Conservation (phyloP, 2,329 filamentous ascomycete genomes). For the Fusarium sp. region DNA sequence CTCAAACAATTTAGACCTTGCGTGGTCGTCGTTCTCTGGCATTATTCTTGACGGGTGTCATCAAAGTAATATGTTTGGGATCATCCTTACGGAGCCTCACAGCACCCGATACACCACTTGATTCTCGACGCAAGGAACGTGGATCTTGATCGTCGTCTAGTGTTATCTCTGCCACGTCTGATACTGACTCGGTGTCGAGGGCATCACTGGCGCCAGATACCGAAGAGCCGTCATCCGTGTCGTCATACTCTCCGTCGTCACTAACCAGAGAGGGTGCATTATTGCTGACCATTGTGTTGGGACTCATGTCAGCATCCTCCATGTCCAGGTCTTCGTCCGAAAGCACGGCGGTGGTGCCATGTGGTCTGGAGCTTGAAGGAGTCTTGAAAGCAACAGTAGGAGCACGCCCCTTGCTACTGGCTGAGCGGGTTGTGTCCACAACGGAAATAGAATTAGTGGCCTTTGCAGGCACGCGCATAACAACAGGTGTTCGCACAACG, state of each 20-base stretch:
- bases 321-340: conserved; percentile 64
- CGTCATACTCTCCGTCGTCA: conserved; percentile 82
- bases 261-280: conserved; percentile 83
- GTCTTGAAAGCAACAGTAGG: conserved; percentile 56
- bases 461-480: conserved; percentile 69
- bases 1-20: conserved; percentile 40
- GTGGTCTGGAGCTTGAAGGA: conserved; percentile 45
- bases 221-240: conserved; percentile 73
- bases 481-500: conserved; percentile 52
- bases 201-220: conserved; percentile 68
- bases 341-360: conserved; percentile 38
- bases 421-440: conserved; percentile 57
- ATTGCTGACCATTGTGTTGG: conserved; percentile 76
- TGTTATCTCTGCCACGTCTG: conserved; percentile 71
- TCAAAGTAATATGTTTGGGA: conserved; percentile 66
- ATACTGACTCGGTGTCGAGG: conserved; percentile 68
- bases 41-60: conserved; percentile 61
- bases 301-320: conserved; percentile 71
- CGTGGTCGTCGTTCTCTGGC: conserved; percentile 48
- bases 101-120: conserved; percentile 56
- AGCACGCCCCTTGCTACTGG: conserved; percentile 67
- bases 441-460: conserved; percentile 64
- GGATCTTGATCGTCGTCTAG: conserved; percentile 67
- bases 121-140: conserved; percentile 58
- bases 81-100: conserved; percentile 66